A percentile compares a stretch with the other conserved stretches of the same genome.
These are phyloP conservation scores for Penicillium antarcticum DNA, from an alignment of 495 filamentous ascomycete genomes.

Conservation along the genomic window DNA sequence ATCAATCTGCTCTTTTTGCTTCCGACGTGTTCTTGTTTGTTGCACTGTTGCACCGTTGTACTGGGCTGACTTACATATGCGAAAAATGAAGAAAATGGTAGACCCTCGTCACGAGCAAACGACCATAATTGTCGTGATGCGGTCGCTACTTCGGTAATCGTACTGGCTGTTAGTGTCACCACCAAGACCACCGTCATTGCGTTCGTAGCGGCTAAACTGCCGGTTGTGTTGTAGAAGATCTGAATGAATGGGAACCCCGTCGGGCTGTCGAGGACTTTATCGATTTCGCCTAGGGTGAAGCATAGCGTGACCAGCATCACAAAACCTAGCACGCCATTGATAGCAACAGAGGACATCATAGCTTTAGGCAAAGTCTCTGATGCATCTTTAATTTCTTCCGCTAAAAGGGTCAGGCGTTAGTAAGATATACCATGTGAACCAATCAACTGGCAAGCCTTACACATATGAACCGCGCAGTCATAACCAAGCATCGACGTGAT, in stretches of 20 bases:
- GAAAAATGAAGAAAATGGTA: slow-evolving; percentile 53
- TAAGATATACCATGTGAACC: neutral
- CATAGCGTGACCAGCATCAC: slow-evolving; percentile 51
- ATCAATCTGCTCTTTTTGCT: neutral
- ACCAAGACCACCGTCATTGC: slow-evolving; percentile 50
- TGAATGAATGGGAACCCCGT: slow-evolving; percentile 54
- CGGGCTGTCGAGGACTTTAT: slow-evolving; percentile 28
- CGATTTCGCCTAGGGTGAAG: slow-evolving; percentile 52
- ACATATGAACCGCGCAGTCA: slow-evolving; percentile 57
- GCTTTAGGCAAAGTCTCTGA: slow-evolving; percentile 52
- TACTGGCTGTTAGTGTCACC: slow-evolving; percentile 45
- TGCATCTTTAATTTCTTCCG: slow-evolving; percentile 58
- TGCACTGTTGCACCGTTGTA: no score
- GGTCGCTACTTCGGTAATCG: slow-evolving; percentile 53
- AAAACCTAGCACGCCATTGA: slow-evolving; percentile 51
- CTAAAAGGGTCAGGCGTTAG: slow-evolving; percentile 18
- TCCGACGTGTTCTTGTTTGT: no score
- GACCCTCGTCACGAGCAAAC: slow-evolving; percentile 53
- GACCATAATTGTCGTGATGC: slow-evolving; percentile 57
- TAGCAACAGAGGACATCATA: slow-evolving; percentile 45
- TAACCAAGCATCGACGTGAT: slow-evolving; percentile 52
- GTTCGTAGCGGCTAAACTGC: slow-evolving; percentile 41
- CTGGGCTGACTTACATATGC: slow-evolving; percentile 34
- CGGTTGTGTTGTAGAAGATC: slow-evolving; percentile 50
- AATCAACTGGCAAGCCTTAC: slow-evolving; percentile 20